phyloP scores from a whole-genome alignment of 176 grass and related monocot genomes.

The Pontederia crassipes region DNA sequence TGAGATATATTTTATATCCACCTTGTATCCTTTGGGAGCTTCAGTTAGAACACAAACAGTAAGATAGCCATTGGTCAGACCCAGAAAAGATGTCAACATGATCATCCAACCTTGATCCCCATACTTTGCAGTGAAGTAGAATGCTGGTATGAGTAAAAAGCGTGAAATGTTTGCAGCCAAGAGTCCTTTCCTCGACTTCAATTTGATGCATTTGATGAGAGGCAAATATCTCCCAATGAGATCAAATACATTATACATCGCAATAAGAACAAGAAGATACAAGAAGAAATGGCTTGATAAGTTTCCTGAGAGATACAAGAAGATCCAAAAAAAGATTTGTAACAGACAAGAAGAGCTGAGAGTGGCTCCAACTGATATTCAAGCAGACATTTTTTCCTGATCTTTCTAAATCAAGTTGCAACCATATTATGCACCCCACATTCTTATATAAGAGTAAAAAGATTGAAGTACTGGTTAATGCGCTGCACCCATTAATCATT shows the following conservation, averaged over 20 bases:
- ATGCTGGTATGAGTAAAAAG: slow-evolving; percentile 48
- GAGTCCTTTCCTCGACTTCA: slow-evolving; percentile 54
- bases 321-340: no score
- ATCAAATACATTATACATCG: slow-evolving; percentile 50
- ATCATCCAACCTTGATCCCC: slow-evolving; percentile 67
- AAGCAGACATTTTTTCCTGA: no score
- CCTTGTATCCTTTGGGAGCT: slow-evolving; percentile 64
- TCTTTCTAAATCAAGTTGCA: no score
- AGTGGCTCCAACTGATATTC: no score
- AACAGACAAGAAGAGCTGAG: no score
- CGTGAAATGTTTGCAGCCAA: slow-evolving; percentile 18
- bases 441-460: no score
- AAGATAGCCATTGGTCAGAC: slow-evolving; percentile 51
- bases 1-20: background rate
- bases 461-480: no score
- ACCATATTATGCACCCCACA: no score
- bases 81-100: slow-evolving; percentile 38
- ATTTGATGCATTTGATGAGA: slow-evolving; percentile 32
- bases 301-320: no score
- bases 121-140: slow-evolving; percentile 58
- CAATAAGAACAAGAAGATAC: slow-evolving; percentile 53
- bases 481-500: no score
- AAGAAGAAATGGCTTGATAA: background rate
- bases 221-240: slow-evolving; percentile 64
- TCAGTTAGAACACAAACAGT: slow-evolving; percentile 50